phyloP scores from a whole-genome alignment of 2,329 filamentous ascomycete genomes.

The Gaeumannomyces sp. region DNA sequence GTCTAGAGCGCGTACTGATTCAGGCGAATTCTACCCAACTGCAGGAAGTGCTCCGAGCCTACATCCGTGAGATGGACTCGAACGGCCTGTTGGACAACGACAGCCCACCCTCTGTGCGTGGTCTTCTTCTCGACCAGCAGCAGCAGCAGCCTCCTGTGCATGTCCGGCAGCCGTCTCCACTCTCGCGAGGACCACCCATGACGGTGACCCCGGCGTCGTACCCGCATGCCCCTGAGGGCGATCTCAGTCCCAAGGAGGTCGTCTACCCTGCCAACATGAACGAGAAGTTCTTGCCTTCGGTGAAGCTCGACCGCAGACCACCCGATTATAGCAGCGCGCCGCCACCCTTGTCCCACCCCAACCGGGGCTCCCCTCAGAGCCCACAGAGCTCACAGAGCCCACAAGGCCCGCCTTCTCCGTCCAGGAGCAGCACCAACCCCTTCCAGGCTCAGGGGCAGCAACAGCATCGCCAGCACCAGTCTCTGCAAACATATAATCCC shows the following conservation, averaged over 20 bases:
- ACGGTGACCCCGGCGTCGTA: slow-evolving; percentile 15
- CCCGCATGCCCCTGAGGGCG: slow-evolving; percentile 15
- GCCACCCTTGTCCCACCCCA: not conserved
- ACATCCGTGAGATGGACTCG: slow-evolving; percentile 54
- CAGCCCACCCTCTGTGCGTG: slow-evolving; percentile 43
- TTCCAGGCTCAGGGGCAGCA: slow-evolving; percentile 7
- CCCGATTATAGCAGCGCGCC: slow-evolving; percentile 9
- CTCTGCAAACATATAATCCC: slow-evolving; percentile 4
- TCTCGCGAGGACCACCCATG: slow-evolving; percentile 14
- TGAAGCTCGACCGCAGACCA: slow-evolving; percentile 28
- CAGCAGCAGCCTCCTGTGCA: slow-evolving; percentile 16
- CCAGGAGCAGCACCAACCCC: not conserved
- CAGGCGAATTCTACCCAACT: not conserved
- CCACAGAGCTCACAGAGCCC: not conserved
- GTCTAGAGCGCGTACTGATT: not conserved
- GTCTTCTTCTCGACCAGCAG: slow-evolving; percentile 39
- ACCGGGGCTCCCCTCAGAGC: not conserved
- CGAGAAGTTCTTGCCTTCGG: slow-evolving; percentile 35
- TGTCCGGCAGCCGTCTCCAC: slow-evolving; percentile 15
- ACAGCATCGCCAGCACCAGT: not conserved
- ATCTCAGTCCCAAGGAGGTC: slow-evolving; percentile 28
- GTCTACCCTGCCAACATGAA: slow-evolving; percentile 29
- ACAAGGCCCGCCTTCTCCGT: slow-evolving; percentile 5
- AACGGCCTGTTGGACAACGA: slow-evolving; percentile 36
- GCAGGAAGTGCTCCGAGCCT: slow-evolving; percentile 53